A percentile compares a stretch with the other conserved stretches of the same genome.
Conservation (phyloP, 345 rosid species). For the Eucalyptus cloeziana region DNA sequence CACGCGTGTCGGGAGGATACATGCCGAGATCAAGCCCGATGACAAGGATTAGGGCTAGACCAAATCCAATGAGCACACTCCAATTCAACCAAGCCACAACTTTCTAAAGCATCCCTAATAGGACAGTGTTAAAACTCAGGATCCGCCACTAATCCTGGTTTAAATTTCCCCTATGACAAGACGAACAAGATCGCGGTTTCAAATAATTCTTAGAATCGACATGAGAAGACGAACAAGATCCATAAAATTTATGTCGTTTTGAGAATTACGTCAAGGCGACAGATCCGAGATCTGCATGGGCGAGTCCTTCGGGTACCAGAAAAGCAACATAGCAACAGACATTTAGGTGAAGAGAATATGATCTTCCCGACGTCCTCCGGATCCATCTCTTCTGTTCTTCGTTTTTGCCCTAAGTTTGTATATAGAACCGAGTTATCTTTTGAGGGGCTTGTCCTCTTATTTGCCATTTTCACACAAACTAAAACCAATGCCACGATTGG, state of each 20-base stretch:
- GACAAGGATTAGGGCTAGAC: neutral
- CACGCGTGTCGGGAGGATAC: neutral
- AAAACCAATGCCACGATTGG: neutral
- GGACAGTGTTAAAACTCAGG: neutral
- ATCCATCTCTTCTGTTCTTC: neutral
- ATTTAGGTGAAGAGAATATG: neutral
- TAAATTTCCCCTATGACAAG: neutral
- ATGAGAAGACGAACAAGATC: neutral
- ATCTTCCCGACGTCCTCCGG: neutral
- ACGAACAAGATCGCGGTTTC: neutral
- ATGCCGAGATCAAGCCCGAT: neutral
- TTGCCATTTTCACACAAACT: neutral
- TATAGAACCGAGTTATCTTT: neutral
- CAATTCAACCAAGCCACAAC: neutral
- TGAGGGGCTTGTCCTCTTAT: neutral
- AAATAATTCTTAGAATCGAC: neutral
- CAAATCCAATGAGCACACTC: neutral
- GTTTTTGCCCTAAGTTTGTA: neutral
- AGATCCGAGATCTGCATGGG: neutral
- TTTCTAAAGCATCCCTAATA: neutral
- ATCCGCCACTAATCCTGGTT: neutral
- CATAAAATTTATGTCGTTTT: neutral
- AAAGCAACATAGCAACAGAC: neutral
- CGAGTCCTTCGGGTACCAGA: neutral
- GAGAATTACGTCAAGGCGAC: neutral